phyloP scores from a whole-genome alignment of 2,329 filamentous ascomycete genomes.

The Daldinia eschscholtzii region DNA sequence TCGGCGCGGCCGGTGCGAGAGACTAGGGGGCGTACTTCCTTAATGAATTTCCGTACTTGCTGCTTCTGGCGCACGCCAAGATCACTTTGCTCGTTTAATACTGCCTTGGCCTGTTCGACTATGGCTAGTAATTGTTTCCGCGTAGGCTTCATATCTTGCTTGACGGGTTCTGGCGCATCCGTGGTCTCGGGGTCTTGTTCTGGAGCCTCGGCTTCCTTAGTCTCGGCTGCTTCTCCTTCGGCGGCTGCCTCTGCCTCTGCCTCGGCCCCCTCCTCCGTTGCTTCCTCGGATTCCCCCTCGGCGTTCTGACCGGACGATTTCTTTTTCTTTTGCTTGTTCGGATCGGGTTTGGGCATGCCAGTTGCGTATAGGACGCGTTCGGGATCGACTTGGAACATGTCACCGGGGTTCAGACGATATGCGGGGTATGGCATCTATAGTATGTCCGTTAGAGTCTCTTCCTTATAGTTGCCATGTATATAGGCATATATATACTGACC shows the following conservation, averaged over 20 bases:
- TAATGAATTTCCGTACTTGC: slow-evolving; percentile 78
- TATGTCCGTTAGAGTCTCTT: slow-evolving; percentile 13
- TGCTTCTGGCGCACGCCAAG: slow-evolving; percentile 80
- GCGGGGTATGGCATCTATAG: slow-evolving; percentile 88
- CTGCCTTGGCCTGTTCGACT: slow-evolving; percentile 68
- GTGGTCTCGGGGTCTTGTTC: slow-evolving; percentile 57
- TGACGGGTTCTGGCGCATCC: slow-evolving; percentile 46
- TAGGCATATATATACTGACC: slow-evolving; percentile 62
- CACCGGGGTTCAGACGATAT: slow-evolving; percentile 95
- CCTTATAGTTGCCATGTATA: not conserved
- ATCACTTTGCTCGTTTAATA: slow-evolving; percentile 65
- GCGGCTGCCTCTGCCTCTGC: slow-evolving; percentile 46
- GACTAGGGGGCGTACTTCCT: slow-evolving; percentile 73
- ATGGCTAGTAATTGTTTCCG: slow-evolving; percentile 62
- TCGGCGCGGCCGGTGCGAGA: slow-evolving; percentile 59
- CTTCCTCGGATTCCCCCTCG: slow-evolving; percentile 21
- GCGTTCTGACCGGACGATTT: slow-evolving; percentile 41
- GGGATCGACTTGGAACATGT: slow-evolving; percentile 96
- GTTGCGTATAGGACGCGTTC: slow-evolving; percentile 91
- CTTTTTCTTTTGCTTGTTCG: slow-evolving; percentile 25
- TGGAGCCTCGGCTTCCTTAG: slow-evolving; percentile 43
- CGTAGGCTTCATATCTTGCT: slow-evolving; percentile 50
- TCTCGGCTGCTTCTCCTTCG: slow-evolving; percentile 47
- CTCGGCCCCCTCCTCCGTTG: slow-evolving; percentile 43
- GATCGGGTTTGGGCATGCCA: slow-evolving; percentile 73